Evolutionary conservation across 768 basidiomycete genomes (phyloP), one percentile per base, ranked within the genome.

Genomic region (Russula lepida): DNA sequence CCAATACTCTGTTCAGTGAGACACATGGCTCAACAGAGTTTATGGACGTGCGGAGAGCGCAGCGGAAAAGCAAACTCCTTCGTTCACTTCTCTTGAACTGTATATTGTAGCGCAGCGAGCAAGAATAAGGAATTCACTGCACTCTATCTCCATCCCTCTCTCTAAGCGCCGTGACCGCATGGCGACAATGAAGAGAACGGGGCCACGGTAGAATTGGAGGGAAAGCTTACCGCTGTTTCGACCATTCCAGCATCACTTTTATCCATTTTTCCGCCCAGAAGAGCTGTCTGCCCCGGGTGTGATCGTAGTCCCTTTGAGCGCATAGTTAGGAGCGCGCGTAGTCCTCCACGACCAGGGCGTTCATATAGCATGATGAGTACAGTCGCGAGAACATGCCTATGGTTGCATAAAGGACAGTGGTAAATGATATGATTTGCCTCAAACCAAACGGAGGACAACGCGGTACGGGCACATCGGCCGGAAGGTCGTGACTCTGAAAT

Each of bases 301-400:
- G 85, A 82, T 30, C 88, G 76, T 12, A 92, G 76, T 2, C 74
- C 69, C 71, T 88, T 92, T 5, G 92, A 89, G 11, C 93, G 82
- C 4, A 93, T 95, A 1, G 93, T 95, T 56, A 95, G 75, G 23
- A 95, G 75, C 5, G 95, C 91, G 13, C 85, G 81, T 7, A 94
- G 73, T 47, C 79, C 72, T 19, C 82, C 86, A 4, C 79, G 71
- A 15, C n/a, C n/a, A n/a, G n/a, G n/a, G n/a, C 80, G 74, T 70
- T 94, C 88, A 64, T 84, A 95, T 1, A 95, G 73, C 12, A 92
- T 76, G 1, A 94, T 82, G 3, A 95, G 78, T 0, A 95, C 91
- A 7, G 89, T 89, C 5, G 84, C 90, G 13, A 84, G 80, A 2
- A 13, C 19, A 12, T 32, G 17, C 56, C 60, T 62, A 23, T 19